Conservation (phyloP, 371 early-diverging fungal genomes). For the Umbelopsis sp. region DNA sequence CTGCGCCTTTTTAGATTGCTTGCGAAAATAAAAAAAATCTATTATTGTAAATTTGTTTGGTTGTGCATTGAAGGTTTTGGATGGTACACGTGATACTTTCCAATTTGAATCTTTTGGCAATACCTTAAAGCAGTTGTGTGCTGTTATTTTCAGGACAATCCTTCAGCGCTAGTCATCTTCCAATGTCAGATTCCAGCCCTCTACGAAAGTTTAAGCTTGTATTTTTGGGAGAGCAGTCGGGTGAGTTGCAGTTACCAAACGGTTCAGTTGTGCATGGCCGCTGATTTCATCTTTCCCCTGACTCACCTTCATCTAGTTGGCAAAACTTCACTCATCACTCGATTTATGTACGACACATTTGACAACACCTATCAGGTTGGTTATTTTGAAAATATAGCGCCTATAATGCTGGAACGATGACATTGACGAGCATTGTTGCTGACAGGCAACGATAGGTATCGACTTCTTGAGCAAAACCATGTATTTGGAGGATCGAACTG, state of each 20-base stretch:
- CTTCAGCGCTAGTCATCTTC: background rate
- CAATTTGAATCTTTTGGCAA: background rate
- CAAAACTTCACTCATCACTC: conserved; percentile 98
- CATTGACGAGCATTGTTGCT: background rate
- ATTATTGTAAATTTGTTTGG: background rate
- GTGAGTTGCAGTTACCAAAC: conserved; percentile 49
- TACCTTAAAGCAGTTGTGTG: background rate
- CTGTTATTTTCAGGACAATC: background rate
- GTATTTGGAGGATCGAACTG: conserved; percentile 95
- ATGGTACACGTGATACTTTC: background rate
- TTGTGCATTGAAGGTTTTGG: background rate
- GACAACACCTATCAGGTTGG: conserved; percentile 93
- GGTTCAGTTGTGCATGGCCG: background rate
- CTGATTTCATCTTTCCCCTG: background rate
- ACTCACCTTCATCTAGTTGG: conserved; percentile 73
- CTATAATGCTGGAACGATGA: background rate
- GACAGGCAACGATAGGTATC: conserved; percentile 98
- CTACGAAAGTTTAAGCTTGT: conserved; percentile 90
- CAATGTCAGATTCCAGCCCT: conserved; percentile 50
- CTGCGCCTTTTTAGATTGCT: conserved; percentile 6
- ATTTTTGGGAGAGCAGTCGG: conserved; percentile 96
- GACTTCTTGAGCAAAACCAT: conserved; percentile 99
- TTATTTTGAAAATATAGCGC: background rate
- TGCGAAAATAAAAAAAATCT: conserved; percentile 2
- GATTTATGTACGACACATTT: conserved; percentile 99